Base-by-base conservation (phyloP, 2,329 filamentous ascomycete species). In the Claviceps paspali region DNA sequence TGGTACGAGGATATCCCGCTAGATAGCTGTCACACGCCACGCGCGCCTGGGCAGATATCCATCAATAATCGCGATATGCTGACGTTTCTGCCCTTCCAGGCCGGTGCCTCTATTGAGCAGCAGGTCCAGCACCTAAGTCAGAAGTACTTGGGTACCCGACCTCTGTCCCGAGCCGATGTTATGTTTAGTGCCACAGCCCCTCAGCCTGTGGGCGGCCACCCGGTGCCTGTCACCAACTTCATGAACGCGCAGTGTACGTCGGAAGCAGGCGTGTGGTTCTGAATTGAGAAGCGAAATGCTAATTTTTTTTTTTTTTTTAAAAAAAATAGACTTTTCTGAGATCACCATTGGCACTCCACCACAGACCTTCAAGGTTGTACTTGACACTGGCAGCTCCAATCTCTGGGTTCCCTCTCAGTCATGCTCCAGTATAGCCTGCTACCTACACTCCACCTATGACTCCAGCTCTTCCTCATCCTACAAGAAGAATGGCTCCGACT, bases 311-410 rank as follows among this genome's bases (percentile, higher is more conserved):
- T n/a, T n/a, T n/a, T n/a, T n/a, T n/a, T n/a, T n/a, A n/a, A n/a
- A n/a, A n/a, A n/a, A n/a, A n/a, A 9, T 43, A 92, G 87, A 98
- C 71, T 98, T 94, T 76, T 92, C 88, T 49, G 86, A 95, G 62
- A 95, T 98, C 60, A 73, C 76, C 50, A 76, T 98, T 59, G 91
- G 91, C 47, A 88, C 79, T 34, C 91, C 91, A 47, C 79, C 91
- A 24, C 91, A 98, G 68, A 72, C 66, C 49, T 98, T 98, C 78
- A 98, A 98, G 75, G 92, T 98, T 49, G 82, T 98, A 46, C 80
- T 98, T 46, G 91, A 98, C 62, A 98, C 91, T 21, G 91, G 91
- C 52, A 95, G 86, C 72, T 96, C 91, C 60, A 98, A 98, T 70
- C 75, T 98, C 45, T 98, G 92, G 92, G 87, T 98, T 42, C 92